Evolutionary conservation across 2,329 filamentous ascomycete species (phyloP).

Genomic region (Ceratocystis eucalypticola): DNA sequence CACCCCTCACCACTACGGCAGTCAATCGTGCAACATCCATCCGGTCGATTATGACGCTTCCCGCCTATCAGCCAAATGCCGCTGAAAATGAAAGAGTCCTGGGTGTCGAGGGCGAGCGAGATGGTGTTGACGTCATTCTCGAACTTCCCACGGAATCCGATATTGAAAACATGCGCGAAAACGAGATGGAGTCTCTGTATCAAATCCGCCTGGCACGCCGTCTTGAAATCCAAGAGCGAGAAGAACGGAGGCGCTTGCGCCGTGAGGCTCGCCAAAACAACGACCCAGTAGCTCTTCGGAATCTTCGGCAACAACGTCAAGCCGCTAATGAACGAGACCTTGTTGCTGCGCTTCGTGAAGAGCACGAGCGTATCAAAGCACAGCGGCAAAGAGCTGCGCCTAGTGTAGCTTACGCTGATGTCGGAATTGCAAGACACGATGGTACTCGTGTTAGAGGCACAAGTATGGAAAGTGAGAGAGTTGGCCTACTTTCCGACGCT

Average conservation of each 20-base stretch:
- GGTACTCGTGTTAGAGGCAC: slow-evolving; percentile 61
- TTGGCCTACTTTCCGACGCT: slow-evolving; percentile 57
- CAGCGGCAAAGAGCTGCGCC: slow-evolving; percentile 53
- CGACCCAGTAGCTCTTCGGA: slow-evolving; percentile 55
- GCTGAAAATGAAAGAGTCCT: slow-evolving; percentile 68
- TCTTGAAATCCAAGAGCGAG: slow-evolving; percentile 60
- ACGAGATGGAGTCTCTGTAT: slow-evolving; percentile 86
- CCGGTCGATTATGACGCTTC: slow-evolving; percentile 87
- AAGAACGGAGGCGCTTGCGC: slow-evolving; percentile 56
- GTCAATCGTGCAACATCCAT: slow-evolving; percentile 77
- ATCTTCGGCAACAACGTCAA: slow-evolving; percentile 46
- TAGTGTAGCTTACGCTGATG: slow-evolving; percentile 60
- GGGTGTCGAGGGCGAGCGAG: slow-evolving; percentile 79
- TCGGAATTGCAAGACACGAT: slow-evolving; percentile 65
- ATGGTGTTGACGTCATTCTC: slow-evolving; percentile 78
- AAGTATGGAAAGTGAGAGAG: slow-evolving; percentile 57
- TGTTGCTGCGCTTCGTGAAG: slow-evolving; percentile 45
- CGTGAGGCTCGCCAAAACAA: slow-evolving; percentile 59
- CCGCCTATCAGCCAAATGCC: slow-evolving; percentile 63
- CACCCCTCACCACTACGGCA: slow-evolving; percentile 17
- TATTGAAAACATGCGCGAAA: slow-evolving; percentile 63
- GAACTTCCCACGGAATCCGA: slow-evolving; percentile 72
- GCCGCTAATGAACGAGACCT: slow-evolving; percentile 35
- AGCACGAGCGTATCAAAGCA: slow-evolving; percentile 43
- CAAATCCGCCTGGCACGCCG: slow-evolving; percentile 72